Base-by-base conservation (phyloP, 306 rosid genomes). In the Crotalaria pallida region DNA sequence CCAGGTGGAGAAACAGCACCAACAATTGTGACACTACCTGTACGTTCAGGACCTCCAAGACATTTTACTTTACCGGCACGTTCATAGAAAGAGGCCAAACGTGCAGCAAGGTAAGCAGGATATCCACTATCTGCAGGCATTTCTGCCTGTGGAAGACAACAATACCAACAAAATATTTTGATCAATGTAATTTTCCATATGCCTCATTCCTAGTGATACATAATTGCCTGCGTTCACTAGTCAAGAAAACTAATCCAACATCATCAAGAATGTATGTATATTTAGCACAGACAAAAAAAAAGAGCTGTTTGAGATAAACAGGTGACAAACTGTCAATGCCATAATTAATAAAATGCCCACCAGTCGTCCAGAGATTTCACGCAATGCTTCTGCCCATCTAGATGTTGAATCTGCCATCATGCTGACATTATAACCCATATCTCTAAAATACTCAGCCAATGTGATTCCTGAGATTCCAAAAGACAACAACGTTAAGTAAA, bases 81-180 rank as follows among this genome's bases (percentile, higher is more conserved):
- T 83, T 95, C 99, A 63, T 95, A 95, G 86, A 95, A 95, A 70
- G 99, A 95, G 41, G 99, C 99, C 29, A 95, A 78, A 87, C 99
- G 99, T 68, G 99, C 96, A 43, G 99, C 99, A 72, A 95, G 94
- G 74, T 95, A 95, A 36, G 99, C 97, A 71, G 99, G 99, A 75
- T 95, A 95, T 68, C 99, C 99, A 89, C 99, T 95, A 80, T 95
- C 99, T 51, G 99, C 99, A 16, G 99, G 99, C 99, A 95, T 95
- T 85, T 95, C 99, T 5, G 99, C 99, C 99, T 95, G 85, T 86
- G 81, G 44, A 81, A 40, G 49, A 71, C 17, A 61, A 53, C 49
- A 69, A 13, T 15, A 31, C 51, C 58, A 55, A 80, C 67, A 64
- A 50, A 49, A 70, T 29, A 44, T 64, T 53, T 43, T 55, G 50